Conservation (phyloP, 164 flowering plant species). For the Houttuynia cordata region DNA sequence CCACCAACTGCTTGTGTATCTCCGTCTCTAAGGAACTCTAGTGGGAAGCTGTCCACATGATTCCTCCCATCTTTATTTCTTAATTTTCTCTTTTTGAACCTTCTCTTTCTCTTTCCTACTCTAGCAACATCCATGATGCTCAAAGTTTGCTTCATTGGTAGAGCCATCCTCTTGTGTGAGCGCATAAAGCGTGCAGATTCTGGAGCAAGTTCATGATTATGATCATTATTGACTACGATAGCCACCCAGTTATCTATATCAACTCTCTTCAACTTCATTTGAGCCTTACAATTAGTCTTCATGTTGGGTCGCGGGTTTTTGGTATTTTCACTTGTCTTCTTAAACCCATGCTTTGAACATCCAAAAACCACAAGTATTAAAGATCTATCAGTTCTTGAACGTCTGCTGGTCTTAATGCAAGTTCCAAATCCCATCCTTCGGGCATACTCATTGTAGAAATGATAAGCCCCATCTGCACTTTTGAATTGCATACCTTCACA, state of each 20-base stretch:
- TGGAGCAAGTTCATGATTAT: slow-evolving; percentile 5
- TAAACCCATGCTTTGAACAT: slow-evolving; percentile 5
- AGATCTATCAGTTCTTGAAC: slow-evolving; percentile 4
- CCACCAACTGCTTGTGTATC: not conserved
- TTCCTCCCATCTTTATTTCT: not conserved
- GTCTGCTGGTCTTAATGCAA: not conserved
- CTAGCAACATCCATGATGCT: not conserved
- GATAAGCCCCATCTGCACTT: slow-evolving; percentile 1
- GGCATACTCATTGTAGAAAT: slow-evolving; percentile 8
- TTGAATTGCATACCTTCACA: slow-evolving; percentile 6
- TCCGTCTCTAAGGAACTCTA: not conserved
- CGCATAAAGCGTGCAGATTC: not conserved
- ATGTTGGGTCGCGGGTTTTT: not conserved
- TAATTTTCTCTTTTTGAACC: not conserved
- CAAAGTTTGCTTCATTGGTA: not conserved
- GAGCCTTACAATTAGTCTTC: slow-evolving; percentile 4
- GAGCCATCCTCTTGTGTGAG: not conserved
- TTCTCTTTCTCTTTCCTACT: not conserved
- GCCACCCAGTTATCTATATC: slow-evolving; percentile 6
- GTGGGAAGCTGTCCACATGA: not conserved
- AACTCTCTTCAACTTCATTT: slow-evolving; percentile 2
- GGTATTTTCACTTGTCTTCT: slow-evolving; percentile 1
- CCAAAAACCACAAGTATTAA: not conserved
- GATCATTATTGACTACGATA: not conserved
- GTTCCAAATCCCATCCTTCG: slow-evolving; percentile 1